Conservation (phyloP, 768 basidiomycete species). For the Gloeostereum incarnatum region DNA sequence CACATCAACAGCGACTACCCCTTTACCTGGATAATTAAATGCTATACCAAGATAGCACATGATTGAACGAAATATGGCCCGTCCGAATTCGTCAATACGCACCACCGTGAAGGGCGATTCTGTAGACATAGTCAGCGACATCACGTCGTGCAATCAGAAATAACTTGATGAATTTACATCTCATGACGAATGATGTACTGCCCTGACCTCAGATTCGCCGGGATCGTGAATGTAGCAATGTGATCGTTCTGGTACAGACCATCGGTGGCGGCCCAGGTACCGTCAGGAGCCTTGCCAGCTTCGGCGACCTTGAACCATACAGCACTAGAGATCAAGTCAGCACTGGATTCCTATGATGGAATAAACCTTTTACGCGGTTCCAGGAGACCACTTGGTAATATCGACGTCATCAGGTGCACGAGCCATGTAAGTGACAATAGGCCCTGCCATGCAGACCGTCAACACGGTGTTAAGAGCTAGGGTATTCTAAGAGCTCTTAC, state of each 20-base stretch:
- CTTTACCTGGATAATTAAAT: too few relatives aligned
- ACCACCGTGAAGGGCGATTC: too few relatives aligned
- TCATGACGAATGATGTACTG: constrained; percentile 43
- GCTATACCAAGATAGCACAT: too few relatives aligned
- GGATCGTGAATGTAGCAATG: constrained; percentile 37
- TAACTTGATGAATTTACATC: too few relatives aligned
- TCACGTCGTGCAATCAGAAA: too few relatives aligned
- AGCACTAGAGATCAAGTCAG: constrained; percentile 16
- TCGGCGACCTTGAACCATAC: constrained; percentile 47
- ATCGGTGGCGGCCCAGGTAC: too few relatives aligned
- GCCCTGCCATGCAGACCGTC: constrained; percentile 23
- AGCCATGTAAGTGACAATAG: constrained; percentile 38
- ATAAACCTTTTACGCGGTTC: constrained; percentile 28
- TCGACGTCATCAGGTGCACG: constrained; percentile 31
- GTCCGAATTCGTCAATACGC: too few relatives aligned
- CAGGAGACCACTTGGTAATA: constrained; percentile 33
- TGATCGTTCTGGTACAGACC: constrained; percentile 26
- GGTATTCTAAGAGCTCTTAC: constrained; percentile 36
- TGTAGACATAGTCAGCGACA: too few relatives aligned
- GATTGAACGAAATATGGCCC: too few relatives aligned
- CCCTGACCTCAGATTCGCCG: constrained; percentile 31
- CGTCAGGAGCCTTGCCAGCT: constrained; percentile 31
- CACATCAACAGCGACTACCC: constrained; percentile 20
- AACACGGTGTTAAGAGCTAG: too few relatives aligned
- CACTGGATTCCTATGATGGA: not conserved